Evolutionary conservation across 1,139 yeast species (phyloP), one percentile per base, ranked within the genome.

Genomic region (Blastobotrys petasosporus): DNA sequence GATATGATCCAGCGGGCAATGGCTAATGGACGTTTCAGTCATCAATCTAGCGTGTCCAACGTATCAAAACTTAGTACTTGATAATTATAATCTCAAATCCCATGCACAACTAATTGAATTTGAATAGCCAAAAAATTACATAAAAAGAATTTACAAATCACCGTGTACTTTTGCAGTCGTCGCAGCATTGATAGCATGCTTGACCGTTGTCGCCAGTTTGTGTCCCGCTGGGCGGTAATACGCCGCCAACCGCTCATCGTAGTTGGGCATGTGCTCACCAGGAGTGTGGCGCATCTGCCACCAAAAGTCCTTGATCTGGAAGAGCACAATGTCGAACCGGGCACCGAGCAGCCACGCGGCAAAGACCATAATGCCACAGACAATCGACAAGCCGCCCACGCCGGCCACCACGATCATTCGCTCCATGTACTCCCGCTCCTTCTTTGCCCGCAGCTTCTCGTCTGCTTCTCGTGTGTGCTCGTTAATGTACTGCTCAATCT

Each of bases 401-500:
- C 54, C 60, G 31, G 53, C 52, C 29, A 58, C 39, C 15, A 54
- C 9, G 31, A 59, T 37, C 39, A 54, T 47, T 11, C 45, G 23
- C 23, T 52, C 58, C 41, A 51, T 45, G 4, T 46, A 46, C 23
- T 50, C 57, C 2, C 47, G 50, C 30, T 48, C 54, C 40, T 42
- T 32, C 29, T 41, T 38, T 16, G 45, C 48, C n/a, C 51, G 52
- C 36, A 42, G 37, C 37, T 39, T 50, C 13, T 43, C 46, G 16
- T 42, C 49, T 29, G 52, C 51, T 37, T 48, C 44, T 13, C 45
- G 48, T 11, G 51, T 41, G 48, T 68, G 64, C 46, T 64, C 62
- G 47, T 90, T 95, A 59, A 90, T 82, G 64, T 79, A 82, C 66
- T 84, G 94, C 60, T 86, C 94, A 55, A 88, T 77, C 65, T 85